These are phyloP conservation scores for Gracilariopsis chorda DNA, from an alignment of 23 red algal genomes.

Conservation along the genomic window DNA sequence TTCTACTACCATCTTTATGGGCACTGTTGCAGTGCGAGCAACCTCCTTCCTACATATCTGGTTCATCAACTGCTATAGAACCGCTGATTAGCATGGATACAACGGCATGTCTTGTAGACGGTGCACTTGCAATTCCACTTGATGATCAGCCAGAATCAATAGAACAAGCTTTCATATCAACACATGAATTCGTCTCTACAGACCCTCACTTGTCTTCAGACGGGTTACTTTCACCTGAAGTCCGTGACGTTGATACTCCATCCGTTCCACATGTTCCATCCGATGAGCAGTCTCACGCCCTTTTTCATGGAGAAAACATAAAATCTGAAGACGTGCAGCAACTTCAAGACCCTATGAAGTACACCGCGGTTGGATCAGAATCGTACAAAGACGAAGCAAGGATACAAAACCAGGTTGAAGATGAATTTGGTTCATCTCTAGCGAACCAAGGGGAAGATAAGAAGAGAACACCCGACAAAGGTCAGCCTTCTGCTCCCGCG, in stretches of 20 bases:
- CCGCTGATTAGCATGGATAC: constrained; percentile 32
- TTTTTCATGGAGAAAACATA: not conserved
- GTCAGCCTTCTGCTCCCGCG: too few species aligned
- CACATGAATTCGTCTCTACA: not conserved
- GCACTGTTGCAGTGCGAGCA: constrained; percentile 37
- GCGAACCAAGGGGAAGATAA: too few species aligned
- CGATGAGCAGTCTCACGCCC: not conserved
- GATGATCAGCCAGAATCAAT: constrained; percentile 65
- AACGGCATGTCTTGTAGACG: constrained; percentile 44
- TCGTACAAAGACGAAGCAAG: not conserved
- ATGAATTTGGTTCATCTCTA: not conserved
- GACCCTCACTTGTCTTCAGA: not conserved
- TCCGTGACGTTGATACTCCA: not conserved
- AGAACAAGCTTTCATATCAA: constrained; percentile 41
- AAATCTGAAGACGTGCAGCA: not conserved
- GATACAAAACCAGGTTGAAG: not conserved
- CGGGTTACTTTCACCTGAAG: not conserved
- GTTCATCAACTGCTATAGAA: not conserved
- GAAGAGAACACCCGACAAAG: too few species aligned
- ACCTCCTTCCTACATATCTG: not conserved
- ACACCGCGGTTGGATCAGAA: not conserved
- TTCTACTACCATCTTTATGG: constrained; percentile 32
- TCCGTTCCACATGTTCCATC: not conserved
- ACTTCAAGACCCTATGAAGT: not conserved
- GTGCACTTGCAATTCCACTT: constrained; percentile 35